phyloP scores from a whole-genome alignment of 2,329 filamentous ascomycete species.

The Sclerotinia sclerotiorum region DNA sequence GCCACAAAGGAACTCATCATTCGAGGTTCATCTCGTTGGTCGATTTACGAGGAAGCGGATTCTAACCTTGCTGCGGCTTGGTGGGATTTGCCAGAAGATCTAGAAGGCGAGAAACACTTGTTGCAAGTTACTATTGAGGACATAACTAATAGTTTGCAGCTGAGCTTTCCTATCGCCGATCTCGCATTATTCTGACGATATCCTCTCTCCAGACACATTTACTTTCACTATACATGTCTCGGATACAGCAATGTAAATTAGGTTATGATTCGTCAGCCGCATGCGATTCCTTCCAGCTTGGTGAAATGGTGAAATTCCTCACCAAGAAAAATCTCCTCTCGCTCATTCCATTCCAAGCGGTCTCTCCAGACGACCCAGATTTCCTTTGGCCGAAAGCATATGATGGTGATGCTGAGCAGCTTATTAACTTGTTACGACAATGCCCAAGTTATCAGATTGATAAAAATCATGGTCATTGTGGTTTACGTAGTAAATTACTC shows the following conservation, averaged over 20 bases:
- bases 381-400: constrained; percentile 45
- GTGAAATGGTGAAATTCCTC: constrained; percentile 74
- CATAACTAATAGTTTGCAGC: constrained; percentile 44
- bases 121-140: neutral
- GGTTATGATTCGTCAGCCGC: constrained; percentile 71
- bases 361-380: constrained; percentile 43
- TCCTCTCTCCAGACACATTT: constrained; percentile 70
- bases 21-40: constrained; percentile 55
- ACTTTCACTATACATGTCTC: constrained; percentile 64
- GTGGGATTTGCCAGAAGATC: constrained; percentile 69
- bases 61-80: constrained; percentile 52
- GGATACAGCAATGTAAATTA: constrained; percentile 67
- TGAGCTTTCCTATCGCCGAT: constrained; percentile 65
- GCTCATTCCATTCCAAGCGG: constrained; percentile 56
- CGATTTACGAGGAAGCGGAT: constrained; percentile 37
- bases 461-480: constrained; percentile 71
- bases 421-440: constrained; percentile 63
- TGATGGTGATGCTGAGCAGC: constrained; percentile 58
- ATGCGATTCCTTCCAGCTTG: constrained; percentile 77
- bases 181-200: constrained; percentile 66
- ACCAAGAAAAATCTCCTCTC: constrained; percentile 59
- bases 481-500: constrained; percentile 62
- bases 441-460: constrained; percentile 74
- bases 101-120: constrained; percentile 55
- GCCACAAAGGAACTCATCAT: constrained; percentile 66